Base-by-base conservation (phyloP, 2,329 filamentous ascomycete species). In the Aspergillus piperis region DNA sequence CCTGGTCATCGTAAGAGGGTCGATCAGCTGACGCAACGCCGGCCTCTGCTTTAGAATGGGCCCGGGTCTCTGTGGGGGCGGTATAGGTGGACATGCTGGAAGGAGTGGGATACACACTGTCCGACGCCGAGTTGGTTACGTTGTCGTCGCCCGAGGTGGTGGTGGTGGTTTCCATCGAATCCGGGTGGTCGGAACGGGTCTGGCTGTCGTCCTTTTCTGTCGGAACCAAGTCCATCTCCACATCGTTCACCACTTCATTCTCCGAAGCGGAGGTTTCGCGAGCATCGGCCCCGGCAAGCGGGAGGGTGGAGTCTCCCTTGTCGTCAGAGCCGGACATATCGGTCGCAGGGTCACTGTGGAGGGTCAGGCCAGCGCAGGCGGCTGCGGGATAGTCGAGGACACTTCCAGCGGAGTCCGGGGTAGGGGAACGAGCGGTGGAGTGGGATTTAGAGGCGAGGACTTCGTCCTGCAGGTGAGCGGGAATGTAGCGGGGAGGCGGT, bases 1-100 rank as follows among this genome's bases (percentile, higher is more conserved):
- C 87, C 75, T 97, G 94, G 51, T 86, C 83, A 66, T 91, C 88
- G 63, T 87, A 80, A 3, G 82, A 76, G 11, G 81, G 83, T 32
- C 68, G 61, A 2, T 71, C 68, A 8, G 73, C 56, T 32, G 71
- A 65, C 23, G 63, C 54, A 10, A 62, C 61, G 2, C 67, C 60
- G 8, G 65, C 62, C 27, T 68, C 66, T 8, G 68, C 59, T 27
- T 70, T 63, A 11, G 69, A 64, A n/a, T 65, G 64, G n/a, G 71
- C 66, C 4, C 64, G 69, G 13, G 73, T 70, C 6, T 70, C 67
- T 1, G 70, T 68, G 25, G 72, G 60, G 7, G 71, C 67, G 11
- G 70, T 73, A 55, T 70, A 73, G 53, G 75, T 75, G 8, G 75
- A 75, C 64, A 72, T 73, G 61, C 70, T 77, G 19, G 77, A 78